phyloP scores from a whole-genome alignment of 106 monocot species.

The Allium fistulosum region DNA sequence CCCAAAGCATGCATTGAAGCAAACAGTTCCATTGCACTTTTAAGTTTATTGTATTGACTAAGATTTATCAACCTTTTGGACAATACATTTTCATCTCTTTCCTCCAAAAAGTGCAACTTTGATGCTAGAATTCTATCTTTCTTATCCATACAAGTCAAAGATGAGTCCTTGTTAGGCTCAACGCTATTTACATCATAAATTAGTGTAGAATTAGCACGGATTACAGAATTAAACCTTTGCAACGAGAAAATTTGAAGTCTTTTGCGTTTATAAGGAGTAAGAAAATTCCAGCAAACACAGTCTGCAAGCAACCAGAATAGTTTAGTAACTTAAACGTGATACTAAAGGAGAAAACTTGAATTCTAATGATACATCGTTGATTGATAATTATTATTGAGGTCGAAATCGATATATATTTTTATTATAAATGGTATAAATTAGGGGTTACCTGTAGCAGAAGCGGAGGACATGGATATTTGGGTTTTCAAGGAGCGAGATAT shows the following conservation, averaged over 20 bases:
- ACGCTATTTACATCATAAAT: not conserved
- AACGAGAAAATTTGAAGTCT: not conserved
- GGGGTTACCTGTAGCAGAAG: too few species aligned
- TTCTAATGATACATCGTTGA: too few species aligned
- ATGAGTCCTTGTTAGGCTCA: not conserved
- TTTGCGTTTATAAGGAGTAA: not conserved
- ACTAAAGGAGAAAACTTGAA: not conserved
- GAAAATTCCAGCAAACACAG: not conserved
- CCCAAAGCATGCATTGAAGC: constrained; percentile 53
- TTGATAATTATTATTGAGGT: too few species aligned
- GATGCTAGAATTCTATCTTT: not conserved
- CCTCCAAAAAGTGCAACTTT: constrained; percentile 61
- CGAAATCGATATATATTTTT: too few species aligned
- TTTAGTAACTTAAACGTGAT: not conserved
- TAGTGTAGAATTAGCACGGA: not conserved
- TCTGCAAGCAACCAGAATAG: not conserved
- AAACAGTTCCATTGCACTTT: constrained; percentile 75
- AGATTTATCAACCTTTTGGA: constrained; percentile 69
- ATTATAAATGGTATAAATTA: too few species aligned
- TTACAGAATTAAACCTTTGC: not conserved
- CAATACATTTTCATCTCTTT: constrained; percentile 61
- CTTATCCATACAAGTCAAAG: not conserved
- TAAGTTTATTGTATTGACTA: constrained; percentile 66
- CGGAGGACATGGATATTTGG: too few species aligned
- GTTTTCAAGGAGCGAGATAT: too few species aligned